Evolutionary conservation across 495 filamentous ascomycete genomes (phyloP).

Genomic region (Thermochaetoides thermophila): DNA sequence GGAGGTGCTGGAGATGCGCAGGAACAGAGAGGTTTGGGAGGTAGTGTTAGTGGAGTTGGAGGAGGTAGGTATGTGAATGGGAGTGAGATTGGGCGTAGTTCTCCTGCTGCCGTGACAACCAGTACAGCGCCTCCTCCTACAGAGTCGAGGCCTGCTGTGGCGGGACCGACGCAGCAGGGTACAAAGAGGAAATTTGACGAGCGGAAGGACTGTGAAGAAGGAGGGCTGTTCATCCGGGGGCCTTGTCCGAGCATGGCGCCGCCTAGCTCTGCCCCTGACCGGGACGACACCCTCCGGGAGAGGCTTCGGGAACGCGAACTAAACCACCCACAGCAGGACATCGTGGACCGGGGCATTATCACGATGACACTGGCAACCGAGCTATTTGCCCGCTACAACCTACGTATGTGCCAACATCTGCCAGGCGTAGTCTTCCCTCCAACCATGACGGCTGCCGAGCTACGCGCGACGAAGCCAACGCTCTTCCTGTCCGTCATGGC

Average conservation of each 20-base stretch:
- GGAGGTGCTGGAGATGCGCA: neutral
- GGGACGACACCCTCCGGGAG: neutral
- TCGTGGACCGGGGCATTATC: slow-evolving; percentile 57
- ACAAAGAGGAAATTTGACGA: slow-evolving; percentile 35
- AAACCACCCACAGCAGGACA: slow-evolving; percentile 29
- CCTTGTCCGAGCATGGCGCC: slow-evolving; percentile 3
- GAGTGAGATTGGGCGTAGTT: too few relatives aligned
- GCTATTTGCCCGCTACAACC: slow-evolving; percentile 56
- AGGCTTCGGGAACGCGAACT: slow-evolving; percentile 2
- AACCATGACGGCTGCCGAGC: slow-evolving; percentile 46
- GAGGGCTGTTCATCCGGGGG: neutral
- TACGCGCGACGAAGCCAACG: slow-evolving; percentile 58
- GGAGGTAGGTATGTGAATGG: too few relatives aligned
- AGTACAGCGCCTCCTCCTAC: slow-evolving; percentile 15
- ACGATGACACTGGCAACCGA: slow-evolving; percentile 42
- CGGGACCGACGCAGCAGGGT: slow-evolving; percentile 24
- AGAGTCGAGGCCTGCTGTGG: neutral
- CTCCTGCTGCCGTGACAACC: neutral
- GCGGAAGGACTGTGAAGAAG: slow-evolving; percentile 7
- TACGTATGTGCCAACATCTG: slow-evolving; percentile 53
- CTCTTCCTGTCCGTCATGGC: slow-evolving; percentile 72
- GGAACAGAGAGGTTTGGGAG: too few relatives aligned
- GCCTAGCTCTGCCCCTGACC: neutral
- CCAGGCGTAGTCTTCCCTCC: slow-evolving; percentile 65
- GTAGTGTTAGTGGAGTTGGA: too few relatives aligned